Conservation (phyloP, 768 basidiomycete species). For the Pilatotrama ljubarskyi region DNA sequence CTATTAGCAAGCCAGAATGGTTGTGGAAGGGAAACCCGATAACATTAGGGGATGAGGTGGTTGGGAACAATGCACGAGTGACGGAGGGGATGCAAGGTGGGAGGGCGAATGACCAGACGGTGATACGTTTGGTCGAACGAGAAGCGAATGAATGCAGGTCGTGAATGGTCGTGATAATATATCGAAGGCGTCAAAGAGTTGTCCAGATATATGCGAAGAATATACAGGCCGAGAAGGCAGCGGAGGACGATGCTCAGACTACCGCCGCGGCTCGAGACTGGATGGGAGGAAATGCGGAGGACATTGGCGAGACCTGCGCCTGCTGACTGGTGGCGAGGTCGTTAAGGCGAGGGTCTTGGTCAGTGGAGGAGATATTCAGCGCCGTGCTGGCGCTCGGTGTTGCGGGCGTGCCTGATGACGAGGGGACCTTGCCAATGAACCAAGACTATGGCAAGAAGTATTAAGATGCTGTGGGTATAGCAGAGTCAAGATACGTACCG, state of each 20-base stretch:
- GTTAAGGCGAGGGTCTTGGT: constrained; percentile 27
- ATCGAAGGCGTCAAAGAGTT: background rate
- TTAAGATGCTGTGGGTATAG: constrained; percentile 7
- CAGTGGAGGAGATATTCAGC: constrained; percentile 22
- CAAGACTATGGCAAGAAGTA: constrained; percentile 57
- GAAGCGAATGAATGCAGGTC: constrained; percentile 7
- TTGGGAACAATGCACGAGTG: background rate
- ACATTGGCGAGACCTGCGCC: constrained; percentile 71
- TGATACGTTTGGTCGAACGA: background rate
- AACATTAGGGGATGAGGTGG: constrained; percentile 7
- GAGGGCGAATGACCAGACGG: background rate
- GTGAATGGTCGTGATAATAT: constrained; percentile 11
- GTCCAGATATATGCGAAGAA: background rate
- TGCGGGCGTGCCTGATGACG: constrained; percentile 39
- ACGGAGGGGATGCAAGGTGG: background rate
- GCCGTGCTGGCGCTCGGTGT: constrained; percentile 45
- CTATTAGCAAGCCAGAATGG: constrained; percentile 7
- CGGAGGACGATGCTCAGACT: constrained; percentile 13
- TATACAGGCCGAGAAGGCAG: background rate
- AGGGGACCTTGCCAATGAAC: constrained; percentile 88
- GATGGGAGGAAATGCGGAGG: constrained; percentile 70
- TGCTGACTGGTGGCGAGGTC: constrained; percentile 45
- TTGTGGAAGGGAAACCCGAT: constrained; percentile 1
- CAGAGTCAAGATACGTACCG: constrained; percentile 47
- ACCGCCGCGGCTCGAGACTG: constrained; percentile 30